Evolutionary conservation across 2,329 filamentous ascomycete genomes (phyloP).

Genomic region (Trichoderma pleuroti): DNA sequence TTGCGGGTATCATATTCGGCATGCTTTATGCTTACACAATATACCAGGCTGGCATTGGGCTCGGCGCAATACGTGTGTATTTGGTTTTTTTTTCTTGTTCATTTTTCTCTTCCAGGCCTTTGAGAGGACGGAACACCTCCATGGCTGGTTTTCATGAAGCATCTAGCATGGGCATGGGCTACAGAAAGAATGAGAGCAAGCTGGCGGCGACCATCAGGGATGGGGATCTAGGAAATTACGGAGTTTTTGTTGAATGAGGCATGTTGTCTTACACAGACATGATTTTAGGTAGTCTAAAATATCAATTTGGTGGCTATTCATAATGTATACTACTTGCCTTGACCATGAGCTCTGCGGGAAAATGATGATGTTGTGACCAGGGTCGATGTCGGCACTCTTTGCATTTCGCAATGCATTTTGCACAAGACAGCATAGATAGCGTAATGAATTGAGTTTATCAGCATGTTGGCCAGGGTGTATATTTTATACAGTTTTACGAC

Average conservation of each 20-base stretch:
- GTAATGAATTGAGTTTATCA: neutral
- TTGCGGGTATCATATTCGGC: slow-evolving; percentile 13
- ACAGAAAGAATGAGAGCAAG: slow-evolving; percentile 3
- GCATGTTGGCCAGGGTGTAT: neutral
- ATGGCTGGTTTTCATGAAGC: slow-evolving; percentile 10
- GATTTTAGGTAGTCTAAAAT: neutral
- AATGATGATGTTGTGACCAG: neutral
- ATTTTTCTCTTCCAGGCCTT: neutral
- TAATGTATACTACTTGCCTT: neutral
- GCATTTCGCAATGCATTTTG: neutral
- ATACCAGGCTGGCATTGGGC: slow-evolving; percentile 23
- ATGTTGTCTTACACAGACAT: neutral
- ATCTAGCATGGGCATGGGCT: slow-evolving; percentile 11
- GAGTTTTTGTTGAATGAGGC: neutral
- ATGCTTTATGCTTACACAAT: slow-evolving; percentile 19
- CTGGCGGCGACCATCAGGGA: neutral
- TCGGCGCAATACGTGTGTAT: slow-evolving; percentile 15
- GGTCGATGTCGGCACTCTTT: neutral
- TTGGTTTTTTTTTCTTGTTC: neutral
- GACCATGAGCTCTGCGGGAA: neutral
- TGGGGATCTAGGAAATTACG: neutral
- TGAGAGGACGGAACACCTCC: slow-evolving; percentile 7
- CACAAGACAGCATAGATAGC: neutral
- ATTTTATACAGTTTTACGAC: neutral
- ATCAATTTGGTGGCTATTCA: slow-evolving; percentile 5